Evolutionary conservation across 2,329 filamentous ascomycete species (phyloP).

Genomic region (Sporothrix pseudoabietina): DNA sequence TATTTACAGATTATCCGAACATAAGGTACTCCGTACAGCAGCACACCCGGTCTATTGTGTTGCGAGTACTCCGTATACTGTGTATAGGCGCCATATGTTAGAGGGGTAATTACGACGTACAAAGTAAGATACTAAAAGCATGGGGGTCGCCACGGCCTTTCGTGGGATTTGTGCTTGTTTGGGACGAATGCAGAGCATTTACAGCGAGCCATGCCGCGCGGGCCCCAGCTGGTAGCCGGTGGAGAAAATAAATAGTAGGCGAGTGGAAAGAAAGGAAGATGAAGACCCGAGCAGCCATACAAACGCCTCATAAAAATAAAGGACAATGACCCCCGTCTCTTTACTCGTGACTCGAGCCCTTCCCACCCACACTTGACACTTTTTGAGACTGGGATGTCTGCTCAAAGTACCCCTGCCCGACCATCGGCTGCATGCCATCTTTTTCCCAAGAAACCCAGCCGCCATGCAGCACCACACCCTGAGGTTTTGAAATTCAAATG

Average conservation of each 20-base stretch:
- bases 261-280: neutral
- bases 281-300: neutral
- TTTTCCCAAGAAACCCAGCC: neutral
- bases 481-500: neutral
- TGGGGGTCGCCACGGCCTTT: slow-evolving; percentile 5
- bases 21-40: neutral
- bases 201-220: slow-evolving; percentile 13
- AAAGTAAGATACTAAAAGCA: neutral
- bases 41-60: slow-evolving; percentile 9
- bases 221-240: neutral
- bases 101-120: too few relatives aligned
- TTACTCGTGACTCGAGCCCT: neutral
- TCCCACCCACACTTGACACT: slow-evolving; percentile 14
- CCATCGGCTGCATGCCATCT: slow-evolving; percentile 24
- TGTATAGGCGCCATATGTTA: too few relatives aligned
- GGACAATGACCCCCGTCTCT: slow-evolving; percentile 2
- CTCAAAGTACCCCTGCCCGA: neutral
- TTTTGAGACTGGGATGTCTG: neutral
- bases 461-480: neutral
- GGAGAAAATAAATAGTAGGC: too few relatives aligned
- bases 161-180: slow-evolving; percentile 11
- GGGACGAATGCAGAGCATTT: slow-evolving; percentile 19
- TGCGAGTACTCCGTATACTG: too few relatives aligned
- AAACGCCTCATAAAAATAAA: neutral
- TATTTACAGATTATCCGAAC: slow-evolving; percentile 7